These are phyloP conservation scores for Polychaeton citri DNA, from an alignment of 2,329 filamentous ascomycete genomes.

Conservation along the genomic window DNA sequence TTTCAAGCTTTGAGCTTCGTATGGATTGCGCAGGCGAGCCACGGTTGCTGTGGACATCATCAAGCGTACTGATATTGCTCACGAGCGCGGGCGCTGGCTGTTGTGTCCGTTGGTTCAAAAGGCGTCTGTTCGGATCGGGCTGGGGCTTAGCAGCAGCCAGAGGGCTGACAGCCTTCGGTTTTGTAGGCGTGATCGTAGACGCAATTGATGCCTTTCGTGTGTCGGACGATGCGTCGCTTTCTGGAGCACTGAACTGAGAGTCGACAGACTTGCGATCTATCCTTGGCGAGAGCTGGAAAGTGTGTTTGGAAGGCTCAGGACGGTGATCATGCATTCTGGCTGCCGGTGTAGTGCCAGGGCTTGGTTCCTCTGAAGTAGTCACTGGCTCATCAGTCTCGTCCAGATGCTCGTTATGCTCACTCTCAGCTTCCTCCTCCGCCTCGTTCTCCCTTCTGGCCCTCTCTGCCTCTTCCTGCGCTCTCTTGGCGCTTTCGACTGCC, in stretches of 20 bases:
- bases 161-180: background rate
- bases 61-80: slow-evolving; percentile 18
- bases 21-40: slow-evolving; percentile 17
- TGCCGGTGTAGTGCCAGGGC: slow-evolving; percentile 1
- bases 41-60: slow-evolving; percentile 15
- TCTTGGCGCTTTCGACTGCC: background rate
- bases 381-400: background rate
- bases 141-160: slow-evolving; percentile 4
- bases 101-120: slow-evolving; percentile 12
- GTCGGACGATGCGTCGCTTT: slow-evolving; percentile 9
- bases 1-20: slow-evolving; percentile 12
- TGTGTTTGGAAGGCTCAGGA: background rate
- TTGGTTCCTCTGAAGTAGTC: slow-evolving; percentile 1
- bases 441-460: slow-evolving; percentile 1
- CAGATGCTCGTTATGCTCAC: background rate
- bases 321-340: background rate
- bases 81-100: slow-evolving; percentile 17
- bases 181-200: slow-evolving; percentile 6
- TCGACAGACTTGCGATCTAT: background rate
- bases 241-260: background rate
- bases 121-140: slow-evolving; percentile 14
- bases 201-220: slow-evolving; percentile 12
- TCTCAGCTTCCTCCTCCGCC: slow-evolving; percentile 2
- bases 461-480: slow-evolving; percentile 1
- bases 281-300: background rate